These are phyloP conservation scores for Gynandropsis gynandra DNA, from an alignment of 345 rosid species.

Conservation along the genomic window DNA sequence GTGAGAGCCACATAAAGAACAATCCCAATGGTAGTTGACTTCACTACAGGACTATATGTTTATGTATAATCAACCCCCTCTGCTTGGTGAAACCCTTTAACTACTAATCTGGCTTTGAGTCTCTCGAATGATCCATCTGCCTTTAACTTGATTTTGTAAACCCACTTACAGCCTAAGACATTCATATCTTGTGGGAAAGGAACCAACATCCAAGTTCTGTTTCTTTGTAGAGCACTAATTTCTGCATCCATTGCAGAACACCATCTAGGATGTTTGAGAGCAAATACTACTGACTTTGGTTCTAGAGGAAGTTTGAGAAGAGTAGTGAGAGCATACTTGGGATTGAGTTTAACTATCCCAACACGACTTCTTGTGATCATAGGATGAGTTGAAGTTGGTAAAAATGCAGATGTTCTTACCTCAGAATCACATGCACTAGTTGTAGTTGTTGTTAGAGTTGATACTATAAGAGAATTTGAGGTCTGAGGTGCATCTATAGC, in stretches of 20 bases:
- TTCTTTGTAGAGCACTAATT: neutral
- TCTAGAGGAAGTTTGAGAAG: neutral
- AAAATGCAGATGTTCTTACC: neutral
- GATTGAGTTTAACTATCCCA: neutral
- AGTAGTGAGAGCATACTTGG: neutral
- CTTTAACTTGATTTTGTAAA: neutral
- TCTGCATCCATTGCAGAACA: no score
- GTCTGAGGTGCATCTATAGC: no score
- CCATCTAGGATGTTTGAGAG: neutral
- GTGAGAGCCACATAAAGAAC: neutral
- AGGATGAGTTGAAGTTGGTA: neutral
- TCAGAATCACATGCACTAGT: neutral
- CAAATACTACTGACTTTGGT: neutral
- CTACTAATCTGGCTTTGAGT: no score
- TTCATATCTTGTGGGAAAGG: neutral
- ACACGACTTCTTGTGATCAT: neutral
- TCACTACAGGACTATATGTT: neutral
- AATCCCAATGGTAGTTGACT: neutral
- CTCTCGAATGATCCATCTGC: neutral
- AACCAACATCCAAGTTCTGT: no score
- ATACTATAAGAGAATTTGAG: no score
- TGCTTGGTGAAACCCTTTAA: no score
- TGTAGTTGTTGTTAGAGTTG: no score
- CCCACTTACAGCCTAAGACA: neutral
- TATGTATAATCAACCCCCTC: neutral